Base-by-base conservation (phyloP, 192 early-diverging fungal genomes). In the Backusella macrospora region DNA sequence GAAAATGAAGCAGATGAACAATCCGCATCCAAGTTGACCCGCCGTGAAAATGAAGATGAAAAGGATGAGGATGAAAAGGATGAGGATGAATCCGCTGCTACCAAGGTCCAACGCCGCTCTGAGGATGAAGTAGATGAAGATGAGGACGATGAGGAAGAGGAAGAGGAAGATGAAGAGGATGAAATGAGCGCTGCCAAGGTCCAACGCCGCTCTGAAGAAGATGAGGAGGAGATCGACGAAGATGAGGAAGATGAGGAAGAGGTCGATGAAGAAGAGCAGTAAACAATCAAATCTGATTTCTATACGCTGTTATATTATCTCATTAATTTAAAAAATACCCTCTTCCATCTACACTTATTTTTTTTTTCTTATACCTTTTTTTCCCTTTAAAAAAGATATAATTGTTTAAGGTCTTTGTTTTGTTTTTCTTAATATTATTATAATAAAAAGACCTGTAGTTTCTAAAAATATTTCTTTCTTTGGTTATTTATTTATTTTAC, bases 351-450 rank as follows among this genome's bases (percentile, higher is more conserved):
- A 59, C 26, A 59, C 52, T 23, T 23, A 59, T 59, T 52, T 21
- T 55, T 29, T 23, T 9, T 23, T 6, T 43, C 42, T 1, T 43
- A 10, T 26, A 26, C 52, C 26, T 59, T 59, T 12, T 23, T 59
- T 59, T n/a, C 29, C 29, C 29, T 26, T 26, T 26, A 21, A 59
- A 59, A 59, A 23, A 59, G 52, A 26, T 59, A 23, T 23, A 59
- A 26, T 59, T 59, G 21, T 59, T 49, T 26, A 34, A 59, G 52
- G 52, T 59, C 52, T 59, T 26, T 59, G 6, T 59, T 59, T 26
- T 23, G 10, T 43, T 43, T 43, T 43, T 26, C 8, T 59, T 59
- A 59, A 26, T 59, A 59, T 34, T 59, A 59, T 34, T 34, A 23
- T 59, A 59, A 59, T 4, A 55, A 59, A 59, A 59, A 5, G 12